Evolutionary conservation across 495 filamentous ascomycete genomes (phyloP), one percentile per base, ranked within the genome.

Genomic region (Cercophora newfieldiana): DNA sequence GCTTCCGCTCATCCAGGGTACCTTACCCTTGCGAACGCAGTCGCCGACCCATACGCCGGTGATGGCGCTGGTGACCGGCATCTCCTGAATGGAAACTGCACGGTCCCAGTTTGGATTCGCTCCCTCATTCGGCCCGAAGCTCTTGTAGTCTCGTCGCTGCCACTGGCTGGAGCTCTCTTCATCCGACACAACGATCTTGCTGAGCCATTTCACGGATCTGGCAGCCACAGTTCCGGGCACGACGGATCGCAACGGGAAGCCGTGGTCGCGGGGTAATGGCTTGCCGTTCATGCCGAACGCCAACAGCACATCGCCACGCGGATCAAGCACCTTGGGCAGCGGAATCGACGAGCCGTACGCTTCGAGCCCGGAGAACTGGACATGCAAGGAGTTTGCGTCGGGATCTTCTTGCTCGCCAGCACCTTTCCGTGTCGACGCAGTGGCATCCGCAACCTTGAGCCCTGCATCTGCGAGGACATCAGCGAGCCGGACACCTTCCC

Each of bases 131-230:
- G 86, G 87, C 0, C 87, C 87, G 25, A 89, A 83, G 50, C 81
- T 78, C 64, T 89, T 89, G 78, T 90, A 90, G 69, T 89, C 88
- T 33, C 78, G 79, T 16, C 83, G 80, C 69, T 89, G 86, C 77
- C 87, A 90, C 65, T 86, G 78, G 55, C 83, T 85, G 1, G 69
- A 71, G 28, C 81, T 85, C 64, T 90, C 88, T 64, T 86, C 81
- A 58, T 84, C 81, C 29, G 82, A 79, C 2, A 90, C 74, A 4
- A 80, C 83, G 60, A 90, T 87, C 22, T 80, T 81, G 70, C 81
- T 84, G 0, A 89, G 79, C 87, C 87, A 90, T 68, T 90, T 90
- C 16, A 90, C 88, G 55, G 81, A 85, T 30, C 87, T 79, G 14
- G 84, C 88, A 4, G 85, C 88, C 4, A 84, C 85, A 37, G 85